phyloP scores from a whole-genome alignment of 1,139 yeast genomes.

The Pichia sp. region DNA sequence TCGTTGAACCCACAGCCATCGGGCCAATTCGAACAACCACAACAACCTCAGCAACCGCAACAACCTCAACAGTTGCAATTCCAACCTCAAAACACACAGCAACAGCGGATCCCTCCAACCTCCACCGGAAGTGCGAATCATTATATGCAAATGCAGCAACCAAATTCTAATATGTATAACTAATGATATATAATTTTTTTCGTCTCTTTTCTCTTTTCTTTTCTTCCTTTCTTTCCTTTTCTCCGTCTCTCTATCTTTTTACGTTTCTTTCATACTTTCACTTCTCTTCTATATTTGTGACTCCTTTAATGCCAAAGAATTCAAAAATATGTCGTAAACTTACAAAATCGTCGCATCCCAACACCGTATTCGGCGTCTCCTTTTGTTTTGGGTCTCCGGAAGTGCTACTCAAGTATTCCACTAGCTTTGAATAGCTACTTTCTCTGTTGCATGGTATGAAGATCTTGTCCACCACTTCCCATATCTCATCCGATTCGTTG shows the following conservation, averaged over 20 bases:
- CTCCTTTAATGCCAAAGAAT: neutral
- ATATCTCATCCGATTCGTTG: conserved; percentile 9
- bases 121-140: conserved; percentile 14
- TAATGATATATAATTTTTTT: neutral
- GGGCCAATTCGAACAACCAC: neutral
- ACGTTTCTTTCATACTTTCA: neutral
- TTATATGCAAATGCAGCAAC: conserved; percentile 8
- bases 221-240: neutral
- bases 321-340: neutral
- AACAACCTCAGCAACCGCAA: neutral
- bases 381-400: neutral
- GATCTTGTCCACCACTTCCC: conserved; percentile 10
- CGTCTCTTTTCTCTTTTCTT: neutral
- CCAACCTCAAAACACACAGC: conserved; percentile 1
- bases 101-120: conserved; percentile 2
- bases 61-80: neutral
- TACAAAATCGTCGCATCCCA: neutral
- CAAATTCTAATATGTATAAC: conserved; percentile 9
- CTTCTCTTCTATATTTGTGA: neutral
- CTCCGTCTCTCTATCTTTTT: neutral
- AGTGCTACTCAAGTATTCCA: conserved; percentile 2
- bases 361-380: neutral
- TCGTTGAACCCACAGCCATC: conserved; percentile 1
- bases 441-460: conserved; percentile 6
- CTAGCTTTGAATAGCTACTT: neutral